phyloP scores from a whole-genome alignment of 257 asterid genomes.

The Ophiorrhiza pumila region DNA sequence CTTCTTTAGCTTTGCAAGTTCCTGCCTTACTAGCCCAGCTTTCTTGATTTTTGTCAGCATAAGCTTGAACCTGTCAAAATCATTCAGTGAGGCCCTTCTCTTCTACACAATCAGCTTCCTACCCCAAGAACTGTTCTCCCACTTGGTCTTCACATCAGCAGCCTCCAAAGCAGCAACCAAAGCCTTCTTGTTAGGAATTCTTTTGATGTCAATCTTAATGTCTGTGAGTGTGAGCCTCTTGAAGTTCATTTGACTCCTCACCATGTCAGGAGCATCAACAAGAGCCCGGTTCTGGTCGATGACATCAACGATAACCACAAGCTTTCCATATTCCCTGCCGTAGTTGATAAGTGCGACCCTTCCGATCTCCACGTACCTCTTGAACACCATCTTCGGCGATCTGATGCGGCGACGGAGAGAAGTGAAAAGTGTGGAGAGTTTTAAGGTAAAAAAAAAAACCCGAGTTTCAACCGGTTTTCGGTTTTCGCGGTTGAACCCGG shows the following conservation, averaged over 20 bases:
- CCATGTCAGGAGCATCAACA: constrained; percentile 90
- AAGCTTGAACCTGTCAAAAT: constrained; percentile 80
- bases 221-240: constrained; percentile 86
- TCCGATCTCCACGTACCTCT: constrained; percentile 91
- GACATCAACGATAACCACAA: constrained; percentile 83
- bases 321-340: constrained; percentile 78
- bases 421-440: not conserved
- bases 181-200: constrained; percentile 74
- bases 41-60: constrained; percentile 87
- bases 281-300: constrained; percentile 89
- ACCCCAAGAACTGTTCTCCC: constrained; percentile 96
- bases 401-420: not conserved
- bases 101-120: constrained; percentile 88
- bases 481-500: too few species aligned
- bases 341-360: constrained; percentile 81
- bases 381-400: constrained; percentile 37
- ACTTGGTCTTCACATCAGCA: constrained; percentile 84
- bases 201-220: constrained; percentile 75
- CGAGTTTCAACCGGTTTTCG: too few species aligned
- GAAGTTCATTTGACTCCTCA: constrained; percentile 80
- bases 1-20: constrained; percentile 78
- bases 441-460: too few species aligned
- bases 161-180: constrained; percentile 88
- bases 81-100: constrained; percentile 70
- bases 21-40: constrained; percentile 80